Base-by-base conservation (phyloP, 192 early-diverging fungal species). In the Dispira simplex region DNA sequence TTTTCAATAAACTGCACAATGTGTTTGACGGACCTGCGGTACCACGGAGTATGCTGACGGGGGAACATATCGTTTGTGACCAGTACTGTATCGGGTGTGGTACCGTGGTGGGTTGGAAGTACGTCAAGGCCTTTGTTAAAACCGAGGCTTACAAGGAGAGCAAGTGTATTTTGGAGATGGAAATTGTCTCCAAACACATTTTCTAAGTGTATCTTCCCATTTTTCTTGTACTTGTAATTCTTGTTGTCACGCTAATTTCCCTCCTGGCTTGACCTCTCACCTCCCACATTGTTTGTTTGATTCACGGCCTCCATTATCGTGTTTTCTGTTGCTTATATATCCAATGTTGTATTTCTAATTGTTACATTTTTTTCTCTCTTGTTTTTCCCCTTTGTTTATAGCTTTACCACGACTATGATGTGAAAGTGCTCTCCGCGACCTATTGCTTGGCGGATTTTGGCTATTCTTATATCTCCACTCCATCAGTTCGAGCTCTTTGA, bases 71-170 rank as follows among this genome's bases (percentile, higher is more conserved):
- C 11, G 54, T 56, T 14, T 25, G 54, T 25, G 54, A 56, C 25
- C 25, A 27, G 54, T 21, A 25, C 54, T 56, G 54, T 56, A 56
- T 56, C 25, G 54, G 54, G 25, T 56, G 54, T 28, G 28, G 21
- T 21, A 13, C 16, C 9, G 13, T 21, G 25, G 8, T 56, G 3
- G 54, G 54, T 8, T 56, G 54, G 54, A 56, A 14, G 21, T 56
- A 56, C 54, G 9, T 56, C 25, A 56, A 56, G 25, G 54, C 54
- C 20, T 56, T 21, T 25, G 25, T 21, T 28, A 2, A 25, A 25
- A 21, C 54, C 18, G 54, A 56, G 25, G 2, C 13, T 13, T 56
- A 56, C 21, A 56, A 56, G 54, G 54, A 56, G 25, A 25, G 25
- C 54, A 14, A 21, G 54, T 14, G 12, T 28, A 56, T 56, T 56